Conservation (phyloP, 1,139 yeast genomes). For the Sugiyamaella castrensis region DNA sequence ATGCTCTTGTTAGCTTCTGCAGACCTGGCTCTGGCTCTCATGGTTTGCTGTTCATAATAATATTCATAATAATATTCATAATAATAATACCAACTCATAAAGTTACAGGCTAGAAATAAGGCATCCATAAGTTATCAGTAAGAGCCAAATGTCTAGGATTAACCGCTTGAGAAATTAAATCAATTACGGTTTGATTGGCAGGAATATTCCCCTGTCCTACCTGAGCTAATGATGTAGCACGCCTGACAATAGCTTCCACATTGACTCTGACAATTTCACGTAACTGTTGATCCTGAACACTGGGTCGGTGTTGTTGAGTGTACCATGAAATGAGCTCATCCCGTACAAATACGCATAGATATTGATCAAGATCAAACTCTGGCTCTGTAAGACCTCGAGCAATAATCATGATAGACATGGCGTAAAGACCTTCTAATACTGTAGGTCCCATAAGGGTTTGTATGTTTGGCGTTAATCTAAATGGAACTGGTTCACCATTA, state of each 20-base stretch:
- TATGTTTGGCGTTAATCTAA: conserved; percentile 92
- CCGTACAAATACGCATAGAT: conserved; percentile 84
- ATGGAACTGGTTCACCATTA: conserved; percentile 94
- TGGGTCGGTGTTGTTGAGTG: conserved; percentile 64
- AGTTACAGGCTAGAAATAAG: conserved; percentile 77
- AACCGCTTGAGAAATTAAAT: conserved; percentile 90
- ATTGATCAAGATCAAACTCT: conserved; percentile 73
- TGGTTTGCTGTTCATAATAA: too few relatives aligned
- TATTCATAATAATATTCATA: too few relatives aligned
- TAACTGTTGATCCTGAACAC: conserved; percentile 73
- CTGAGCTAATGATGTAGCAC: conserved; percentile 64
- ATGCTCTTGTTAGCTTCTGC: too few relatives aligned
- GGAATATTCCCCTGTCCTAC: conserved; percentile 70
- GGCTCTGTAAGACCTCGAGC: conserved; percentile 90
- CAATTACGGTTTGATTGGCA: conserved; percentile 90
- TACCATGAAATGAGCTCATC: conserved; percentile 96
- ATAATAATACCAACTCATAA: too few relatives aligned
- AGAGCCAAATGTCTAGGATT: conserved; percentile 92
- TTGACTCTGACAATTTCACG: conserved; percentile 85
- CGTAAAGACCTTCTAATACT: conserved; percentile 84
- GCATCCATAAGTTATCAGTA: conserved; percentile 95
- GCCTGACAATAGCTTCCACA: conserved; percentile 78
- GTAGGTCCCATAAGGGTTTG: conserved; percentile 93
- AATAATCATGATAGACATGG: conserved; percentile 79
- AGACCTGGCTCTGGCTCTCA: too few relatives aligned